Conservation (phyloP, 2,329 filamentous ascomycete genomes). For the Hirsutella rhossiliensis region DNA sequence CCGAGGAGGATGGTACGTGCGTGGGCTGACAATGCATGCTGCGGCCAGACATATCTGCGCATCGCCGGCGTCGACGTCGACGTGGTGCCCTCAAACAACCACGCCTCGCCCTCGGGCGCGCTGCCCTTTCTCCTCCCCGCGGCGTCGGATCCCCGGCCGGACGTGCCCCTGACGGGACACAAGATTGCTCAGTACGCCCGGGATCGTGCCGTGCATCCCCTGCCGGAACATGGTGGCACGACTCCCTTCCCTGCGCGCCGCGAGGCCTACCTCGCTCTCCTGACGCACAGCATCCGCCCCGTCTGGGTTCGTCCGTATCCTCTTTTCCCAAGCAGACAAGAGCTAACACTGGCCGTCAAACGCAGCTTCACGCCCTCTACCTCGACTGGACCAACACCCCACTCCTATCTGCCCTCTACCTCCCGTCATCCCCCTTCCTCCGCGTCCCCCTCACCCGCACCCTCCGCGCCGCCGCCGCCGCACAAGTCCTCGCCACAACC, state of each 20-base stretch:
- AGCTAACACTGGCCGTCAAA: background rate
- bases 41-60: slow-evolving; percentile 62
- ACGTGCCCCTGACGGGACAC: slow-evolving; percentile 39
- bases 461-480: slow-evolving; percentile 59
- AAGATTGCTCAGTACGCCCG: slow-evolving; percentile 60
- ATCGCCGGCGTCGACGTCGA: slow-evolving; percentile 60
- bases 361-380: slow-evolving; percentile 71
- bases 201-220: slow-evolving; percentile 23
- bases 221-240: slow-evolving; percentile 38
- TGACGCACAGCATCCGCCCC: slow-evolving; percentile 66
- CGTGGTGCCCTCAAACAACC: slow-evolving; percentile 68
- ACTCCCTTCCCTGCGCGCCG: slow-evolving; percentile 34
- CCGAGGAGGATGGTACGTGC: background rate
- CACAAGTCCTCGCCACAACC: slow-evolving; percentile 57
- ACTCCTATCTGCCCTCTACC: slow-evolving; percentile 62
- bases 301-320: slow-evolving; percentile 55
- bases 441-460: slow-evolving; percentile 50
- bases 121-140: slow-evolving; percentile 73
- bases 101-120: slow-evolving; percentile 80
- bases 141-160: slow-evolving; percentile 20
- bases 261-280: slow-evolving; percentile 66
- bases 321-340: background rate
- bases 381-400: slow-evolving; percentile 54
- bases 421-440: slow-evolving; percentile 50
- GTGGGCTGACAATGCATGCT: background rate